A percentile compares a stretch with the other conserved stretches of the same genome.
phyloP scores from a whole-genome alignment of 371 early-diverging fungal species.

The Mortierella polycephala region DNA sequence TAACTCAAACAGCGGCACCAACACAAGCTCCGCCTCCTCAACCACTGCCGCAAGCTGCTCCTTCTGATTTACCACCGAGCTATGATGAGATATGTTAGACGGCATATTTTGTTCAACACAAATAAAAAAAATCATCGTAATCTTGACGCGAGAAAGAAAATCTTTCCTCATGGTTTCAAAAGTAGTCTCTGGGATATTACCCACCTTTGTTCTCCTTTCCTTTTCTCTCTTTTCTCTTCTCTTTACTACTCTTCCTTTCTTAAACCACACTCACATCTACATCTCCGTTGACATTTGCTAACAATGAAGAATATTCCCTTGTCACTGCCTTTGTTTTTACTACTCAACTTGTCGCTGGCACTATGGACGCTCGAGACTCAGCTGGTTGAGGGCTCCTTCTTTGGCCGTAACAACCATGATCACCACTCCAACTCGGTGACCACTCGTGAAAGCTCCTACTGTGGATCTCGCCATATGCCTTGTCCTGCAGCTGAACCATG shows the following conservation, averaged over 20 bases:
- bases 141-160: neutral
- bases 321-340: neutral
- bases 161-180: too few relatives aligned
- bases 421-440: conserved; percentile 9
- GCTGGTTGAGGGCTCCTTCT: conserved; percentile 21
- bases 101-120: too few relatives aligned
- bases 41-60: conserved; percentile 7
- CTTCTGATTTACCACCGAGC: conserved; percentile 29
- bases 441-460: conserved; percentile 20
- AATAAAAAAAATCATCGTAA: neutral
- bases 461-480: conserved; percentile 43
- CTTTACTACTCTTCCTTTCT: too few relatives aligned
- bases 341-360: conserved; percentile 2
- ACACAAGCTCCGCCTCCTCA: conserved; percentile 2
- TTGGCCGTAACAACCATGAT: conserved; percentile 10
- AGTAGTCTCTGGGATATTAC: too few relatives aligned
- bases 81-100: conserved; percentile 20
- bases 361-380: neutral
- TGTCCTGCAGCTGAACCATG: conserved; percentile 33
- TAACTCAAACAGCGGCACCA: neutral
- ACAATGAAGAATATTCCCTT: neutral
- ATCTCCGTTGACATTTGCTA: neutral
- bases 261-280: neutral
- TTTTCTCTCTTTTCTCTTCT: too few relatives aligned
- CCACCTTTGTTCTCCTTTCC: too few relatives aligned